Base-by-base conservation (phyloP, 768 basidiomycete genomes). In the Termitomyces sp. region DNA sequence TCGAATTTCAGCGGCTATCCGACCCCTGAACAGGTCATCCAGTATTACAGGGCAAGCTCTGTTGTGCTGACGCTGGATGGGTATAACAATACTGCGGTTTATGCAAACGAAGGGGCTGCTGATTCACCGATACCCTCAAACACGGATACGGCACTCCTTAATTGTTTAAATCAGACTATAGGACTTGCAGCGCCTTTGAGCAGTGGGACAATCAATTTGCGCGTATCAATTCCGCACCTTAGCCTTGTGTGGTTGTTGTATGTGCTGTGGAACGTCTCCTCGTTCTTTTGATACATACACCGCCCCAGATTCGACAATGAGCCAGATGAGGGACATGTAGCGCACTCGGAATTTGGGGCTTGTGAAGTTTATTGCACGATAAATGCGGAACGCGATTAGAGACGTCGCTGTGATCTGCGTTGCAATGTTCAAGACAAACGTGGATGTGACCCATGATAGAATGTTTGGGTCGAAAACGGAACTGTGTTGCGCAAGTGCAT, bases 11-110 rank as follows among this genome's bases (percentile, higher is more conserved):
- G 50, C 61, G n/a, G 55, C 63, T 13, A 60, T 61, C 58, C 58
- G 0, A 38, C 9, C 30, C 58, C 64, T 7, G 63, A 65, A 13
- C 58, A 73, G 66, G 66, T 84, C 0, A 63, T 87, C 16, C 82
- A 88, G 56, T 89, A 88, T 68, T 89, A 84, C 64, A 83, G 87
- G 20, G 80, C 83, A 1, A 85, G 84, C 64, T 85, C 80, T 49
- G 76, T 86, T 36, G 81, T 76, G 1, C 73, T 88, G 20, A 77
- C 83, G 1, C 70, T 88, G 6, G 82, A 88, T 57, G 82, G 82
- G 0, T 88, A 88, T 65, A 87, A 88, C 64, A 81, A 88, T 62
- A 82, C 82, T 0, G 82, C 78, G 4, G 79, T 75, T 4, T 68
- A 81, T 36, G 63, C 59, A 5, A 48, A 52, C 16, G 67, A 79